Evolutionary conservation across 148 eudicot genomes (phyloP), one percentile per base, ranked within the genome.

Genomic region (Arctostaphylos glauca): DNA sequence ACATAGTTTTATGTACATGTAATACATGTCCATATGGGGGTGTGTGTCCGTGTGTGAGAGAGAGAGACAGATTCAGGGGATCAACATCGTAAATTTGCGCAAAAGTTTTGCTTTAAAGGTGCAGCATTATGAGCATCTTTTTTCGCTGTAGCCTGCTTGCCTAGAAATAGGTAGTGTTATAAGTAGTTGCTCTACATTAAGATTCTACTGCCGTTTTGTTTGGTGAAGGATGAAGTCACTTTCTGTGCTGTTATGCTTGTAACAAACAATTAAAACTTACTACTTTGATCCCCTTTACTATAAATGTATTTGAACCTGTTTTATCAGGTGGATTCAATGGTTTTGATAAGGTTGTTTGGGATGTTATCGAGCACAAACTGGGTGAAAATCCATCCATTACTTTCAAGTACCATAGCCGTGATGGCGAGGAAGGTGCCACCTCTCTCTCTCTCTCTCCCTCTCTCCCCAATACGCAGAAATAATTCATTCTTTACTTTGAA

Each of bases 291-390:
- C 23, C 2, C 1, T 55, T 38, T 21, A 25, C 68, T 84, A 5
- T 75, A 9, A 6, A 48, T 7, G 15, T 38, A 48, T 74, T 49
- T 75, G 67, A 64, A 71, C 64, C 76, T 52, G 54, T 77, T 23
- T 55, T 83, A 84, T 53, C 25, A 96, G 98, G 98, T 83, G 98
- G 98, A 64, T 67, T 86, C 77, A 93, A 93, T 86, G 98, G 99
- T 74, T 96, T 86, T 77, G 99, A 96, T 89, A 94, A 94, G 91
- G 92, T 87, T 50, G 85, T 96, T 18, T 94, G 99, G 99, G 97
- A 96, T 23, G 97, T 96, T 72, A 90, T 87, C 54, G 97, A 94
- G 60, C 84, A 92, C 82, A 92, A 90, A 71, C 84, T 92, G 86
- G 93, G 92, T 25, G 97, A 90, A 70, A 90, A 76, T 58, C 99